Conservation (phyloP, 1,284 basidiomycete species). For the Melampsora abietis-canadensis region DNA sequence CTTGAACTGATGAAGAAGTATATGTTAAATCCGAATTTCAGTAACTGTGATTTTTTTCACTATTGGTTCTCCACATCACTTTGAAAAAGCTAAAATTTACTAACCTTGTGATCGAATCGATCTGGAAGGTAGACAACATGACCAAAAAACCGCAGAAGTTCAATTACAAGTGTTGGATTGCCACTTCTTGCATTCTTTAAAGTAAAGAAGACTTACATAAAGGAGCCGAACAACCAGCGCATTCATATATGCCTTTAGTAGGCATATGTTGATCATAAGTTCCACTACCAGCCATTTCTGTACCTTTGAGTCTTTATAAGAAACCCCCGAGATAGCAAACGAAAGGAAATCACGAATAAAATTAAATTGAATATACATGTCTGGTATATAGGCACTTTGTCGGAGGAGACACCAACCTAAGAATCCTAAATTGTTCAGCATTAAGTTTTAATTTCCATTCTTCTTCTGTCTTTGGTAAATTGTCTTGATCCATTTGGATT, state of each 20-base stretch:
- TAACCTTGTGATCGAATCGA: slow-evolving; percentile 38
- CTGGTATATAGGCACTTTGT: background rate
- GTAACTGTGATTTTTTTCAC: background rate
- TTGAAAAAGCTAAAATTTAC: background rate
- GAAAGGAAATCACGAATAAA: background rate
- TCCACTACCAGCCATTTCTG: slow-evolving; percentile 24
- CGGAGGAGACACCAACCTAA: slow-evolving; percentile 12
- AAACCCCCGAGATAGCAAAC: background rate
- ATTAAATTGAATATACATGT: background rate
- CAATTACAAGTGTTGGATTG: background rate
- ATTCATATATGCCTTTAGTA: slow-evolving; percentile 50
- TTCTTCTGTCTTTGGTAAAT: slow-evolving; percentile 25
- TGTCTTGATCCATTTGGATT: no score
- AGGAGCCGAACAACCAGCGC: slow-evolving; percentile 54
- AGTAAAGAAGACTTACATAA: slow-evolving; percentile 49
- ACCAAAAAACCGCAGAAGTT: background rate
- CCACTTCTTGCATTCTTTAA: slow-evolving; percentile 1
- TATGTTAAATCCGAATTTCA: background rate
- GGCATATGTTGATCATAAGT: slow-evolving; percentile 26
- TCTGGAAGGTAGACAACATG: slow-evolving; percentile 6
- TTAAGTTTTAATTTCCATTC: slow-evolving; percentile 34
- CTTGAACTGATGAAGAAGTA: slow-evolving; percentile 52
- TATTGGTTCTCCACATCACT: background rate
- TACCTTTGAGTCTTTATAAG: slow-evolving; percentile 11
- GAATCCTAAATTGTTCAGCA: slow-evolving; percentile 34